phyloP scores from a whole-genome alignment of 208 protist genomes.

The Leishmania lainsoni region DNA sequence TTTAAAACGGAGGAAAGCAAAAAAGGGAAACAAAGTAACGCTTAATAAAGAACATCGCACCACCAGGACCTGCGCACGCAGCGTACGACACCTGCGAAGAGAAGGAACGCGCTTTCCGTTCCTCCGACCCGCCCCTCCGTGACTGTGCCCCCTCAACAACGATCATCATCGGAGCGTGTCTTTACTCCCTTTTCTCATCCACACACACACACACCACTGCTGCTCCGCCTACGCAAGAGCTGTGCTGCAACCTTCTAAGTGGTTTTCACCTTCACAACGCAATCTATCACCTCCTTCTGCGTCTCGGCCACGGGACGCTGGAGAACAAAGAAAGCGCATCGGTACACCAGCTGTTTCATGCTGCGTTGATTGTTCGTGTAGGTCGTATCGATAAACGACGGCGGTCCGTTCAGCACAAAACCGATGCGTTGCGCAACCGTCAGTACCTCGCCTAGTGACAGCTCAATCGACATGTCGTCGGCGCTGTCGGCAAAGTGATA shows the following conservation, averaged over 20 bases:
- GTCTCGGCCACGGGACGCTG: constrained; percentile 51
- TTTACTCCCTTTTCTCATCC: not conserved
- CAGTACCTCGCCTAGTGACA: constrained; percentile 88
- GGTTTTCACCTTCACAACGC: not conserved
- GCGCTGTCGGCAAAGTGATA: constrained; percentile 95
- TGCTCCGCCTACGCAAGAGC: not conserved
- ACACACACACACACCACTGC: not conserved
- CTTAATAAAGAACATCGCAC: not conserved
- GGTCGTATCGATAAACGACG: constrained; percentile 83
- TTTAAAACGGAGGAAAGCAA: too few relatives aligned
- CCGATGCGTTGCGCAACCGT: constrained; percentile 80
- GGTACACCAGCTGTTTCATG: constrained; percentile 93
- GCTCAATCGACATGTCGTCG: constrained; percentile 89
- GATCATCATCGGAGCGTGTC: not conserved
- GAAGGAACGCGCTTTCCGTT: not conserved
- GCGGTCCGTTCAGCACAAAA: constrained; percentile 69
- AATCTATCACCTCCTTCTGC: constrained; percentile 16
- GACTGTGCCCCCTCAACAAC: not conserved
- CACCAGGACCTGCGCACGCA: not conserved
- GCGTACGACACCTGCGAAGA: not conserved
- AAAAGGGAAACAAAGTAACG: not conserved
- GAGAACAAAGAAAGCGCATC: constrained; percentile 90
- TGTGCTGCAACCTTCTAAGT: not conserved
- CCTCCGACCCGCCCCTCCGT: not conserved
- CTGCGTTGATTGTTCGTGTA: constrained; percentile 93